Evolutionary conservation across 129 eudicot species (phyloP).

Genomic region (Chrysanthemum seticuspe): DNA sequence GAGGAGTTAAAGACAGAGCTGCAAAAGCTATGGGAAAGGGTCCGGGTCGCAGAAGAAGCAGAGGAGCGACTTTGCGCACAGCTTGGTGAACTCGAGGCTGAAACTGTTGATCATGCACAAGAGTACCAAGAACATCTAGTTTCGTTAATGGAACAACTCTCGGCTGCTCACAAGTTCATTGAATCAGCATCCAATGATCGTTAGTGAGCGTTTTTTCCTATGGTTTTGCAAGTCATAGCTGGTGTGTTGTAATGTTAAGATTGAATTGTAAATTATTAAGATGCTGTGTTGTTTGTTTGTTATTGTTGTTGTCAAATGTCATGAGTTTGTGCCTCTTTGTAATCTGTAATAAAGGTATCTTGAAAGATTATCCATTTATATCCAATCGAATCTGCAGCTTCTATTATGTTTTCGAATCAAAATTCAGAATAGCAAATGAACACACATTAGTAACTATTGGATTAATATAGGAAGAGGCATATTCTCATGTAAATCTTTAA

Average conservation of each 20-base stretch:
- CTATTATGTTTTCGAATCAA: background rate
- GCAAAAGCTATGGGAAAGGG: conserved; percentile 25
- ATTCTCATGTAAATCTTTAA: conserved; percentile 2
- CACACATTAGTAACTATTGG: conserved; percentile 6
- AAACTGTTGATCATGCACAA: conserved; percentile 66
- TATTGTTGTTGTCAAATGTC: background rate
- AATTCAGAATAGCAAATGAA: conserved; percentile 10
- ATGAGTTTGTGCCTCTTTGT: background rate
- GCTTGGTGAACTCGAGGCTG: conserved; percentile 81
- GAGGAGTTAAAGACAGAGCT: conserved; percentile 62
- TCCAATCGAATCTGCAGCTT: background rate
- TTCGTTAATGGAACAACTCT: conserved; percentile 55
- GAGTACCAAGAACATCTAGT: conserved; percentile 34
- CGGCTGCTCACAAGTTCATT: conserved; percentile 45
- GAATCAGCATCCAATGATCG: conserved; percentile 27
- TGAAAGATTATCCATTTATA: background rate
- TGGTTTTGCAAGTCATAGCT: background rate
- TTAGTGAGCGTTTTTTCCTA: background rate
- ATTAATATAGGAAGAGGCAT: background rate
- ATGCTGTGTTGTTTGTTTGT: background rate
- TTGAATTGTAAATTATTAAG: background rate
- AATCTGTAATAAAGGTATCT: background rate
- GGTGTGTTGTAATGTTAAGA: background rate
- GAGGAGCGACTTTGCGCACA: conserved; percentile 81
- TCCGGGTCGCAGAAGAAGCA: conserved; percentile 73